A percentile compares a stretch with the other conserved stretches of the same genome.
Evolutionary conservation across 2,329 filamentous ascomycete genomes (phyloP).

Genomic region (Penicillium sp.): DNA sequence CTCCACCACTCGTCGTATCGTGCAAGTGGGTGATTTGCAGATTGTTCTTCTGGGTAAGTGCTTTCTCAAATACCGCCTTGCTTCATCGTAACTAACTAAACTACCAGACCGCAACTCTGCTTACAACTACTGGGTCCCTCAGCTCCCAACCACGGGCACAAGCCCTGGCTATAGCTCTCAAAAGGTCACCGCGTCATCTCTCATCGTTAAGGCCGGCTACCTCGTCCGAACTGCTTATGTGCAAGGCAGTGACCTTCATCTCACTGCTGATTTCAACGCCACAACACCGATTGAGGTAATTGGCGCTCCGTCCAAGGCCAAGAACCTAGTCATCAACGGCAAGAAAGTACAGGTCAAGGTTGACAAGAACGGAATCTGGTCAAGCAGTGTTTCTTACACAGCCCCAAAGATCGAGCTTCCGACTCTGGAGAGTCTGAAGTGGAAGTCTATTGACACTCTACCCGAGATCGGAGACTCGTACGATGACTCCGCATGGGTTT

Average conservation of each 20-base stretch:
- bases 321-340: slow-evolving; percentile 63
- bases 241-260: slow-evolving; percentile 54
- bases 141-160: slow-evolving; percentile 31
- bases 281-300: slow-evolving; percentile 68
- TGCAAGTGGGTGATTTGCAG: slow-evolving; percentile 46
- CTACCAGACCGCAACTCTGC: slow-evolving; percentile 51
- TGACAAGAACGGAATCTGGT: slow-evolving; percentile 49
- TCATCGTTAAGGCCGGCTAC: slow-evolving; percentile 46
- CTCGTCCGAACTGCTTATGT: slow-evolving; percentile 51
- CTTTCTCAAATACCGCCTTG: not conserved
- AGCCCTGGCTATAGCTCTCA: slow-evolving; percentile 33
- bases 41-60: slow-evolving; percentile 55
- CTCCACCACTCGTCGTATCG: slow-evolving; percentile 46
- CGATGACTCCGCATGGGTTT: slow-evolving; percentile 66
- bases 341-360: slow-evolving; percentile 43
- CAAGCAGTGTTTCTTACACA: slow-evolving; percentile 51
- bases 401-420: slow-evolving; percentile 56
- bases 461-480: slow-evolving; percentile 66
- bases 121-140: slow-evolving; percentile 47
- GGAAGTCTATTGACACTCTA: slow-evolving; percentile 69
- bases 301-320: slow-evolving; percentile 55
- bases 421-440: slow-evolving; percentile 57
- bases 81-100: slow-evolving; percentile 11
- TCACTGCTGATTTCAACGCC: slow-evolving; percentile 70
- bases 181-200: slow-evolving; percentile 31